A percentile compares a stretch with the other conserved stretches of the same genome.
phyloP scores from a whole-genome alignment of 2,329 filamentous ascomycete genomes.

The Epicoccum sorghinum region DNA sequence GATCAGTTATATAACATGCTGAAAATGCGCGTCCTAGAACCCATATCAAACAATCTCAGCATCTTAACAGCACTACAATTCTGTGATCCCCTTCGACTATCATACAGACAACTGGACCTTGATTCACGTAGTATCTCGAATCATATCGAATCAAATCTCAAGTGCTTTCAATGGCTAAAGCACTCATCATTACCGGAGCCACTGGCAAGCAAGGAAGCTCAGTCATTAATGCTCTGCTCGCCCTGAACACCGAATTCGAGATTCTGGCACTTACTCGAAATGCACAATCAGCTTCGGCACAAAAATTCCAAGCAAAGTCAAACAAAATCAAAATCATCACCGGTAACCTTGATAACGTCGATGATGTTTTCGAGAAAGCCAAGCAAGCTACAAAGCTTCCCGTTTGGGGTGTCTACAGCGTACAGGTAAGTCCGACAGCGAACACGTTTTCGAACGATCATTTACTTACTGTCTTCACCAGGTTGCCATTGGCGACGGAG shows the following conservation, averaged over 20 bases:
- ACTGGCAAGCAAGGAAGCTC: slow-evolving; percentile 55
- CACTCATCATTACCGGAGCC: slow-evolving; percentile 50
- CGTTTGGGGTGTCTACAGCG: slow-evolving; percentile 44
- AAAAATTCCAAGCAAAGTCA: slow-evolving; percentile 54
- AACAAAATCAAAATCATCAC: slow-evolving; percentile 59
- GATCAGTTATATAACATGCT: not conserved
- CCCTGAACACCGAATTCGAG: slow-evolving; percentile 47
- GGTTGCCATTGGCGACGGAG: slow-evolving; percentile 15
- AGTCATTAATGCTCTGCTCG: slow-evolving; percentile 48
- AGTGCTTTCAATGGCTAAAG: slow-evolving; percentile 11
- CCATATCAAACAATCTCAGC: not conserved
- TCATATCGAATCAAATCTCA: not conserved
- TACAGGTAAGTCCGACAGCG: slow-evolving; percentile 24
- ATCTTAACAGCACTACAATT: not conserved
- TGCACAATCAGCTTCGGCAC: slow-evolving; percentile 54
- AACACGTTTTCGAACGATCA: not conserved
- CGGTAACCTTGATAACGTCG: slow-evolving; percentile 59
- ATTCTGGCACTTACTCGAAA: slow-evolving; percentile 65
- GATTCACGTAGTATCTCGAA: not conserved
- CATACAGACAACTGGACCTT: not conserved
- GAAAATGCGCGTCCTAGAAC: not conserved
- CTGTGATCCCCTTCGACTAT: not conserved
- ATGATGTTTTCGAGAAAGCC: slow-evolving; percentile 57
- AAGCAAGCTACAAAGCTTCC: slow-evolving; percentile 34
- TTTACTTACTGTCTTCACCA: not conserved